These are phyloP conservation scores for Melanogaster broomeanus DNA, from an alignment of 768 basidiomycete genomes.

Conservation along the genomic window DNA sequence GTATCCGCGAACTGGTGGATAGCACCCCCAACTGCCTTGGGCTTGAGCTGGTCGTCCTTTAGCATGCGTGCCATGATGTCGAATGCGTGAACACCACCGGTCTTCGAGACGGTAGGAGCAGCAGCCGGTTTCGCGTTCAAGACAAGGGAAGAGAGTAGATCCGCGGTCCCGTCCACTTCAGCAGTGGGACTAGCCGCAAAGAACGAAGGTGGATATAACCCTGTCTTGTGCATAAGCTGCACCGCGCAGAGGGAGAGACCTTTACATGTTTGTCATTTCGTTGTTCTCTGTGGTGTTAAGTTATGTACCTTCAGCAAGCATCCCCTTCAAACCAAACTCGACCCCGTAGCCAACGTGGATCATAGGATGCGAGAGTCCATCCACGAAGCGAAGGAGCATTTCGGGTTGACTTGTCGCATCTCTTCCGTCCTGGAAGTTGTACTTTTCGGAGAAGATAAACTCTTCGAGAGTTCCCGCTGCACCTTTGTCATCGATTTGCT, in stretches of 20 bases:
- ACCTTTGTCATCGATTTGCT: conserved; percentile 17
- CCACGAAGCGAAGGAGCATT: conserved; percentile 53
- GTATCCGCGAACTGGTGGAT: conserved; percentile 15
- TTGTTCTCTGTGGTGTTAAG: not conserved
- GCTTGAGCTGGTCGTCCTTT: conserved; percentile 41
- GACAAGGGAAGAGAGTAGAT: conserved; percentile 4
- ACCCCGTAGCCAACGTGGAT: conserved; percentile 63
- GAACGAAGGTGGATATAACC: conserved; percentile 16
- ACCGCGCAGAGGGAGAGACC: conserved; percentile 27
- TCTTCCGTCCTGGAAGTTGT: conserved; percentile 20
- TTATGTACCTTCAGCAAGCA: conserved; percentile 60
- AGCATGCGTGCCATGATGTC: conserved; percentile 54
- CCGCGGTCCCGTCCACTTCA: conserved; percentile 1
- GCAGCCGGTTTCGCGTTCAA: conserved; percentile 3
- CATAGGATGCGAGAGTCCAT: conserved; percentile 60
- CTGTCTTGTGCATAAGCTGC: conserved; percentile 39
- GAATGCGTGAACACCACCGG: conserved; percentile 36
- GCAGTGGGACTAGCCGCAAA: conserved; percentile 2
- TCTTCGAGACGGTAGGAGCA: not conserved
- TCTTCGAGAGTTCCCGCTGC: conserved; percentile 18
- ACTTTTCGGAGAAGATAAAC: conserved; percentile 33
- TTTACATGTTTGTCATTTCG: not conserved
- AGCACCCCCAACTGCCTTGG: conserved; percentile 13
- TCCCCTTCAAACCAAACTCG: conserved; percentile 64
- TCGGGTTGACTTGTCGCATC: conserved; percentile 36